Evolutionary conservation across 2,329 filamentous ascomycete genomes (phyloP), one percentile per base, ranked within the genome.

Genomic region (Aspergillus candidus): DNA sequence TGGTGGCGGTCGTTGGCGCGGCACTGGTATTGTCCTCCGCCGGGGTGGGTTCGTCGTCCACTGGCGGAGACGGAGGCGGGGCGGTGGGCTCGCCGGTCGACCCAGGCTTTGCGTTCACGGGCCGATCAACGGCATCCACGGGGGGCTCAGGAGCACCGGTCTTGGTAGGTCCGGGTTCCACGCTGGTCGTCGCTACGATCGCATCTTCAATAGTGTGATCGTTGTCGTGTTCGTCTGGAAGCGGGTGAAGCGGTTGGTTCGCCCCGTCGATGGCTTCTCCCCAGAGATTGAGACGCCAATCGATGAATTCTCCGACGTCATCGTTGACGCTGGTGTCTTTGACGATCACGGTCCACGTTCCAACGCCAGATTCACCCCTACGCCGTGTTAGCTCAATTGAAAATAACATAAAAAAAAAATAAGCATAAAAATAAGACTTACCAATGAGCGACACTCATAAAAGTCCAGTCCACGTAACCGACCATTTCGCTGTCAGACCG

Each of bases 371-470:
- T 68, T 98, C 93, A 38, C 93, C 93, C 88, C 86, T 89, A 31
- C 15, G 8, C 13, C 6, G 40, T 13, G 65, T 62, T 46, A 62
- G 52, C 34, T 2, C 10, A 13, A 38, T 14, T 29, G 18, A 32
- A 12, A 32, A 32, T 17, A 27, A 41, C 30, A 38, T 18, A 1
- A 15, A 29, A 32, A 22, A 4, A 7, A 8, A 31, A 38, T 13
- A 35, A 32, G 6, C 40, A 40, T 12, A 38, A 15, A 15, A 15
- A 41, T 17, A 13, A 34, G 27, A 68, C 83, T 68, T 76, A 89
- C 86, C 90, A 98, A 65, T 98, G 93, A 51, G 84, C 90, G 32
- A 98, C 93, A 49, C 84, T 94, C 93, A 98, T 98, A 59, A 98
- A 98, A 0, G 91, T 97, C 93, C 93, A 98, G 69, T 97, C 88